Conservation (phyloP, 305 asterid species). For the Fraxinus nigra region DNA sequence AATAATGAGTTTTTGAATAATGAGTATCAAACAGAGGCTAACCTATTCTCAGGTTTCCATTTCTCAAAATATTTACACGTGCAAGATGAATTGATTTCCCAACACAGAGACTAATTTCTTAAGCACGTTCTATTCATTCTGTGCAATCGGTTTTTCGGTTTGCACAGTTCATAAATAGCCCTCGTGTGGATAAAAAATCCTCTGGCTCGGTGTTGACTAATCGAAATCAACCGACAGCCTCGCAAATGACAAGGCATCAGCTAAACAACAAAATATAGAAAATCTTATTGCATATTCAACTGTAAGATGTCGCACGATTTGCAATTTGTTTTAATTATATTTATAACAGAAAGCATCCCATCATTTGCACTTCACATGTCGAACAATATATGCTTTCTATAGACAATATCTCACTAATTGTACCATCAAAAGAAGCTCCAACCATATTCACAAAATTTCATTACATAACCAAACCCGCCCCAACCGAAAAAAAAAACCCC, state of each 20-base stretch:
- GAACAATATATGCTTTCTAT: not conserved
- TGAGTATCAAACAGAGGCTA: too few species aligned
- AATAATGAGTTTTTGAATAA: too few species aligned
- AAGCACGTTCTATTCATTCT: not conserved
- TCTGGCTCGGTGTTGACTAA: not conserved
- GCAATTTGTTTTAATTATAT: too few species aligned
- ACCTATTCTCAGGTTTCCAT: not conserved
- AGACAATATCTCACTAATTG: not conserved
- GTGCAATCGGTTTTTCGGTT: not conserved
- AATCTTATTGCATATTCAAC: not conserved
- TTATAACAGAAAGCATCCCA: not conserved
- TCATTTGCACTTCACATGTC: not conserved
- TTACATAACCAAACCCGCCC: not conserved
- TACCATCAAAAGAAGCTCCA: not conserved
- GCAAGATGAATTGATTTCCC: not conserved
- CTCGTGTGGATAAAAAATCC: not conserved
- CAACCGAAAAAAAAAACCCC: too few species aligned
- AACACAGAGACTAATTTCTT: not conserved
- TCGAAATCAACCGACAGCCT: not conserved
- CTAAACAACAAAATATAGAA: not conserved
- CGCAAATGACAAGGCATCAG: not conserved
- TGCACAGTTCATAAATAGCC: not conserved
- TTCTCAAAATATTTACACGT: not conserved
- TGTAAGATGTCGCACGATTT: too few species aligned
- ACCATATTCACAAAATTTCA: not conserved